Percentiles rank a stretch among this genome's conserved stretches.
These are phyloP conservation scores for Magnolia officinalis DNA, from an alignment of 164 flowering plant genomes.

Conservation along the genomic window DNA sequence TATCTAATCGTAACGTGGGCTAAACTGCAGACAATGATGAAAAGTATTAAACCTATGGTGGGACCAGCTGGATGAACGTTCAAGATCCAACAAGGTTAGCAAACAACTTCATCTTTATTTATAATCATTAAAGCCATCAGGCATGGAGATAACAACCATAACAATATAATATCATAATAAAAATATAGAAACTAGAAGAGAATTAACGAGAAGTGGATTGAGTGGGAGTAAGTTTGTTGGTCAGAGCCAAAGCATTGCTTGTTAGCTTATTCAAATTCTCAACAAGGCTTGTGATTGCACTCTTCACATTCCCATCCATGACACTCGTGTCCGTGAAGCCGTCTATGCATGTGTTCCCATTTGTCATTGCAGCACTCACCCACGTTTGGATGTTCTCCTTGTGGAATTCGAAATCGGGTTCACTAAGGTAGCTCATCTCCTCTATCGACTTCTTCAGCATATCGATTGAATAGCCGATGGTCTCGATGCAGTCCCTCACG, in stretches of 20 bases:
- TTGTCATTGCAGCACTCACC: conserved; percentile 38
- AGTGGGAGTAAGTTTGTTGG: conserved; percentile 13
- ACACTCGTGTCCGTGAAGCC: conserved; percentile 17
- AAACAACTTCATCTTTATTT: too few relatives aligned
- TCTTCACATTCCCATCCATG: conserved; percentile 19
- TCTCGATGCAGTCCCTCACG: conserved; percentile 26
- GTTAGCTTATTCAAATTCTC: conserved; percentile 21
- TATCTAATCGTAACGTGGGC: too few relatives aligned
- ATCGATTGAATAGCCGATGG: conserved; percentile 24
- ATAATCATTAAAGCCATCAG: too few relatives aligned
- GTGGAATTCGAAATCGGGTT: conserved; percentile 13
- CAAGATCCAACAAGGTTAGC: too few relatives aligned
- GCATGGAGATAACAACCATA: background rate
- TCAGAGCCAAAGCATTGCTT: conserved; percentile 31
- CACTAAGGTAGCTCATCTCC: conserved; percentile 21
- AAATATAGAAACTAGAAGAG: background rate
- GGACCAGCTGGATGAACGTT: too few relatives aligned
- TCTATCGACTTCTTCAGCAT: conserved; percentile 13
- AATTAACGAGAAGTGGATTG: background rate
- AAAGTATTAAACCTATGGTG: too few relatives aligned
- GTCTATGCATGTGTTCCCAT: conserved; percentile 30
- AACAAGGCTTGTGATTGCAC: conserved; percentile 11
- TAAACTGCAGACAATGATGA: too few relatives aligned
- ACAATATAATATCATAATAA: background rate
- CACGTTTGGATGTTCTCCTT: conserved; percentile 35